A percentile compares a stretch with the other conserved stretches of the same genome.
phyloP scores from a whole-genome alignment of 140 eudicot species.

The Anethum foeniculum region DNA sequence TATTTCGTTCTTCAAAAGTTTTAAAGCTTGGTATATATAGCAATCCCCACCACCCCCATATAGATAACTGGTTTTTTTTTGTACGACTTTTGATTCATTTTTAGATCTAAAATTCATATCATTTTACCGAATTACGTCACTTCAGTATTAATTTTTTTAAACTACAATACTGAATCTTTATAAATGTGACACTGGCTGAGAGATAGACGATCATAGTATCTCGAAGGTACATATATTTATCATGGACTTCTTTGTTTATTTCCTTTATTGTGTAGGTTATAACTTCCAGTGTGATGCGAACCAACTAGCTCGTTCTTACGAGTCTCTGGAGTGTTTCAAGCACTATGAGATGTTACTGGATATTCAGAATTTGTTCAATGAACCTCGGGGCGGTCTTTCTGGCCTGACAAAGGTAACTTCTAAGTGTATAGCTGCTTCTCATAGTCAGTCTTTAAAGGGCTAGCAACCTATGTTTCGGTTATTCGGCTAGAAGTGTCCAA shows the following conservation, averaged over 20 bases:
- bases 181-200: not conserved
- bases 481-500: not conserved
- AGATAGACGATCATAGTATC: not conserved
- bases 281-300: conserved; percentile 80
- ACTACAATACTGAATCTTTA: not conserved
- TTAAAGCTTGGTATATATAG: conserved; percentile 75
- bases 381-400: conserved; percentile 77
- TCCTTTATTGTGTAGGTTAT: conserved; percentile 47
- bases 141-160: not conserved
- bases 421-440: not conserved
- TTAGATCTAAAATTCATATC: not conserved
- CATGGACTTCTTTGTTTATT: not conserved
- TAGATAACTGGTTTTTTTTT: not conserved
- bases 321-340: conserved; percentile 60
- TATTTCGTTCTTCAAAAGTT: conserved; percentile 75
- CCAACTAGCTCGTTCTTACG: conserved; percentile 71
- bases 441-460: not conserved
- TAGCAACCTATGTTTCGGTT: not conserved
- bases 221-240: not conserved
- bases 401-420: conserved; percentile 75
- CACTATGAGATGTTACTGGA: conserved; percentile 93
- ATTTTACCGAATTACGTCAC: not conserved
- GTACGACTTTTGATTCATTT: not conserved
- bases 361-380: conserved; percentile 85
- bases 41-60: not conserved